Percentiles rank a stretch among this genome's conserved stretches.
Conservation (phyloP, 164 flowering plant genomes). For the Malania oleifera region DNA sequence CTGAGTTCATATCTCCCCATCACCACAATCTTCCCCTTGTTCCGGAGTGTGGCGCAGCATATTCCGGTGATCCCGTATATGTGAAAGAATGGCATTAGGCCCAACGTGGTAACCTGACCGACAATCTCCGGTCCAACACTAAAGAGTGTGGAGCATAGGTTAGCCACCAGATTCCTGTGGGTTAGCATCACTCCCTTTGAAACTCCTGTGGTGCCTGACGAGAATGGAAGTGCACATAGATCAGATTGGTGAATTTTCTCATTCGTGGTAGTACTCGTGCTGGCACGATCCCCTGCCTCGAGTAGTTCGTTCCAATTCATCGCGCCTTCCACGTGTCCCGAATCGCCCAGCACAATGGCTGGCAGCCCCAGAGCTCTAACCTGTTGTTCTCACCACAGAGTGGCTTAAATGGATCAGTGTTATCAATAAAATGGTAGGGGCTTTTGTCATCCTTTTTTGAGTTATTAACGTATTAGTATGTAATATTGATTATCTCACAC, state of each 20-base stretch:
- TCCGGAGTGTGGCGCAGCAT: conserved; percentile 72
- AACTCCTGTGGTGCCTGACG: conserved; percentile 96
- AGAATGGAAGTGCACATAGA: conserved; percentile 91
- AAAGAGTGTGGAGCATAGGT: conserved; percentile 85
- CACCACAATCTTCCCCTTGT: conserved; percentile 92
- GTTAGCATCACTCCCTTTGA: conserved; percentile 96
- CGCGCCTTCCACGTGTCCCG: conserved; percentile 41
- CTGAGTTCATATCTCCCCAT: conserved; percentile 78
- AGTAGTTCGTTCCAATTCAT: conserved; percentile 67
- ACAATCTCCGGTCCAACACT: conserved; percentile 61
- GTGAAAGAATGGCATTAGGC: conserved; percentile 94
- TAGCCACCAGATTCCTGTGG: conserved; percentile 80
- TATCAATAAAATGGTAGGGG: too few species aligned
- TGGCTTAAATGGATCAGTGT: too few species aligned
- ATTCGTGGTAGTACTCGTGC: conserved; percentile 4
- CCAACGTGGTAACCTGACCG: conserved; percentile 71
- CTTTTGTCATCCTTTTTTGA: too few species aligned
- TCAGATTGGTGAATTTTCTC: conserved; percentile 50
- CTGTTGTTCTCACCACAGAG: conserved; percentile 26
- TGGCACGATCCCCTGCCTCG: conserved; percentile 60
- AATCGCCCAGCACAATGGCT: conserved; percentile 58
- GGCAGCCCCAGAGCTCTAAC: conserved; percentile 59
- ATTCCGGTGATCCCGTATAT: conserved; percentile 89
- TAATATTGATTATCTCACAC: too few species aligned
- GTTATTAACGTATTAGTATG: too few species aligned